A percentile compares a stretch with the other conserved stretches of the same genome.
Conservation (phyloP, 2,329 filamentous ascomycete species). For the Microthyrium microscopicum region DNA sequence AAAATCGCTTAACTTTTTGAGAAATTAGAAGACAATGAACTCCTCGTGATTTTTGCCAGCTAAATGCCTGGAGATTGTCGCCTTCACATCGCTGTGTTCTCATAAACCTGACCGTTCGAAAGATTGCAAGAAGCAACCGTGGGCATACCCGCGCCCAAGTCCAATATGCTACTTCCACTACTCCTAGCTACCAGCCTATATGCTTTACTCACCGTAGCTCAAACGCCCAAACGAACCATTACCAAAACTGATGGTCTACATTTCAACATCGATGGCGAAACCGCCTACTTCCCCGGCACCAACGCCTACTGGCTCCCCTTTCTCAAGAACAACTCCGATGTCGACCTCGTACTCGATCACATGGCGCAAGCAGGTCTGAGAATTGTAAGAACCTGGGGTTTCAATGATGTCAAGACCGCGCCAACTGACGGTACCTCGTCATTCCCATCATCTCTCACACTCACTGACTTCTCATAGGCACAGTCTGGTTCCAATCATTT, state of each 20-base stretch:
- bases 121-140: no score
- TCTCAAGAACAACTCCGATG: slow-evolving; percentile 34
- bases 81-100: no score
- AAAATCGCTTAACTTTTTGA: no score
- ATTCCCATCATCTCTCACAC: not conserved
- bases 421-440: slow-evolving; percentile 7
- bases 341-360: slow-evolving; percentile 32
- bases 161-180: no score
- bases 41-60: no score
- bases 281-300: slow-evolving; percentile 34
- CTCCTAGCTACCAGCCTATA: no score
- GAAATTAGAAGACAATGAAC: no score
- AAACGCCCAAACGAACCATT: no score
- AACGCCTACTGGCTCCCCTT: slow-evolving; percentile 42
- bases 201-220: no score
- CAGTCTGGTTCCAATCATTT: slow-evolving; percentile 39
- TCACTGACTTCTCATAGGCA: slow-evolving; percentile 19
- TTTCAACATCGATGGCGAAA: slow-evolving; percentile 27
- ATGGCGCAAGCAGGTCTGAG: slow-evolving; percentile 35
- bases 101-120: no score
- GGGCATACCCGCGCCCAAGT: no score
- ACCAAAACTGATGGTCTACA: slow-evolving; percentile 13
- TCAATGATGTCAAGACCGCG: slow-evolving; percentile 39
- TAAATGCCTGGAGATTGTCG: no score
- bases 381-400: slow-evolving; percentile 45